Conservation (phyloP, 306 rosid species). For the Macrotyloma uniflorum region DNA sequence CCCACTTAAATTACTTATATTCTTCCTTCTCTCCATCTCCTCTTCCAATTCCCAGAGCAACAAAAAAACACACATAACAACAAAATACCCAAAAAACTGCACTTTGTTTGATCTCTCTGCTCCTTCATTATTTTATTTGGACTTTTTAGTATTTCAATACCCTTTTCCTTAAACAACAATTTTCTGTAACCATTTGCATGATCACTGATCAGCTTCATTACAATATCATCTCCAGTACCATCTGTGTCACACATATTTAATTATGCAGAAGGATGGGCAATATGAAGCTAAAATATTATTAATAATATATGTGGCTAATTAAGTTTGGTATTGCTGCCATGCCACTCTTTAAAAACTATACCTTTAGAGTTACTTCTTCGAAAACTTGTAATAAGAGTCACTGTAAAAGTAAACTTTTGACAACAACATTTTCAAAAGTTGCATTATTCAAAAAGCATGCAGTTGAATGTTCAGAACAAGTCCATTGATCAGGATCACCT, state of each 20-base stretch:
- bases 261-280: constrained; percentile 38
- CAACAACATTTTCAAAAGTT: constrained; percentile 49
- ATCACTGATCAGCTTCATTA: constrained; percentile 45
- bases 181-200: constrained; percentile 45
- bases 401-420: constrained; percentile 55
- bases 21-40: constrained; percentile 40
- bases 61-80: constrained; percentile 41
- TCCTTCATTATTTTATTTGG: constrained; percentile 29
- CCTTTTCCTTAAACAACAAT: constrained; percentile 40
- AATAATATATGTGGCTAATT: constrained; percentile 14
- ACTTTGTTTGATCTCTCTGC: constrained; percentile 54
- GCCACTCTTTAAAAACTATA: constrained; percentile 42
- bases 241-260: constrained; percentile 9
- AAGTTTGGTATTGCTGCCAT: constrained; percentile 46
- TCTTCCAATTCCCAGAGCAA: constrained; percentile 43
- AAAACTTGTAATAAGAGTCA: constrained; percentile 49
- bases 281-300: constrained; percentile 20
- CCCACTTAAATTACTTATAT: constrained; percentile 62
- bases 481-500: constrained; percentile 38
- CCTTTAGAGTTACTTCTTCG: constrained; percentile 52
- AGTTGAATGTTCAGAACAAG: constrained; percentile 50
- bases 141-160: constrained; percentile 41
- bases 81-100: constrained; percentile 59
- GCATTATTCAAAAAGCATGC: constrained; percentile 58
- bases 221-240: constrained; percentile 34